Conservation (phyloP, 2,329 filamentous ascomycete species). For the Sporothrix humicola region DNA sequence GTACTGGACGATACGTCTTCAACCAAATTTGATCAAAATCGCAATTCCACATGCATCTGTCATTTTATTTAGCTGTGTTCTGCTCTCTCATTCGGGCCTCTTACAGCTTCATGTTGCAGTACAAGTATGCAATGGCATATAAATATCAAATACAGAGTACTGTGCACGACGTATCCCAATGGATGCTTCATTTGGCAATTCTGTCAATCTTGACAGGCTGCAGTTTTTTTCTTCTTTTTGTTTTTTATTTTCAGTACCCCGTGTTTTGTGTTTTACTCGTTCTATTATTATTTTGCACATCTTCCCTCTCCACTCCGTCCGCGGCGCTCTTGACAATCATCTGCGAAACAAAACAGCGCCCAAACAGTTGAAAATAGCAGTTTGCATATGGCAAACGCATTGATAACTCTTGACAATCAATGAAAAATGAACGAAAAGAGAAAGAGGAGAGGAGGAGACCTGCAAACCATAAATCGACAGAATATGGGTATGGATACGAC, state of each 20-base stretch:
- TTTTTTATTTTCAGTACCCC: not conserved
- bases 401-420: too few relatives aligned
- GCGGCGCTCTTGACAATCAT: not conserved
- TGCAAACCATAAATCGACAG: too few relatives aligned
- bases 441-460: not conserved
- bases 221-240: not conserved
- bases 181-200: not conserved
- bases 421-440: not conserved
- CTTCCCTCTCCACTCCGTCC: not conserved
- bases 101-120: not conserved
- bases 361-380: conserved; percentile 9
- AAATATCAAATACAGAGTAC: too few relatives aligned
- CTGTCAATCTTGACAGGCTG: not conserved
- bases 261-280: too few relatives aligned
- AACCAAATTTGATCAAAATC: not conserved
- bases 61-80: not conserved
- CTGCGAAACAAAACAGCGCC: conserved; percentile 17
- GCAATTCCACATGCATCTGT: not conserved
- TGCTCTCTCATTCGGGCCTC: not conserved
- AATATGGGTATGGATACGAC: not conserved
- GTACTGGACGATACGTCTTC: not conserved
- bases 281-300: not conserved
- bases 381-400: not conserved
- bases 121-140: not conserved
- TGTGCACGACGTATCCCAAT: not conserved